Base-by-base conservation (phyloP, 2,329 filamentous ascomycete genomes). In the Fusarium sterilihyphosum region DNA sequence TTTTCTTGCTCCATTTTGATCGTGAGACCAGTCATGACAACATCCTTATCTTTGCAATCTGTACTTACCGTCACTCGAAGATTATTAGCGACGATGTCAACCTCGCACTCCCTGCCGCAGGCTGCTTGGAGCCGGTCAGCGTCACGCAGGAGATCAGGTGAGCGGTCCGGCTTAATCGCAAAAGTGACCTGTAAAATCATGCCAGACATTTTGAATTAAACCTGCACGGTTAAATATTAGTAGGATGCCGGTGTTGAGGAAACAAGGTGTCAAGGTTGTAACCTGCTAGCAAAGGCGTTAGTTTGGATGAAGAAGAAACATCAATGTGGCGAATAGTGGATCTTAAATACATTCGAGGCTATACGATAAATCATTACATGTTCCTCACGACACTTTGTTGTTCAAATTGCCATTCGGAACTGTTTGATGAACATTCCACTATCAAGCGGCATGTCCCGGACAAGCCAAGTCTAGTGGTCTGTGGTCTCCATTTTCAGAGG, bases 391-490 rank as follows among this genome's bases (percentile, higher is more conserved):
- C 8, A 37, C 20, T 6, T 3, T 4, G 5, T 2, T 26, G 17
- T 53, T 53, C 49, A 20, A 16, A 53, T 26, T 35, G 6, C 31
- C 6, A 8, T 26, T 20, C 8, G 13, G 2, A 20, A 8, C 6
- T 20, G 6, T 12, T 12, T 8, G 3, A 20, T 20, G 31, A 37
- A 20, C 31, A 53, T 12, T 20, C 2, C 6, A 12, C 18, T 20
- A 8, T 16, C 0, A 8, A 20, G 2, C 18, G 1, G 9, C 35
- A 37, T 37, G 35, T 17, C 16, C 2, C 6, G 31, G 18, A 53
- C 17, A 35, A 5, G 2, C 2, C 6, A 20, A 9, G 5, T 8
- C 2, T 3, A 35, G 8, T 8, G 2, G 2, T 5, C 2, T 2
- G 2, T 26, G n/a, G 14, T 35, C 12, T 20, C 3, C 0, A 8